Evolutionary conservation across 2,329 filamentous ascomycete species (phyloP), one percentile per base, ranked within the genome.

Genomic region (Apiospora koreana): DNA sequence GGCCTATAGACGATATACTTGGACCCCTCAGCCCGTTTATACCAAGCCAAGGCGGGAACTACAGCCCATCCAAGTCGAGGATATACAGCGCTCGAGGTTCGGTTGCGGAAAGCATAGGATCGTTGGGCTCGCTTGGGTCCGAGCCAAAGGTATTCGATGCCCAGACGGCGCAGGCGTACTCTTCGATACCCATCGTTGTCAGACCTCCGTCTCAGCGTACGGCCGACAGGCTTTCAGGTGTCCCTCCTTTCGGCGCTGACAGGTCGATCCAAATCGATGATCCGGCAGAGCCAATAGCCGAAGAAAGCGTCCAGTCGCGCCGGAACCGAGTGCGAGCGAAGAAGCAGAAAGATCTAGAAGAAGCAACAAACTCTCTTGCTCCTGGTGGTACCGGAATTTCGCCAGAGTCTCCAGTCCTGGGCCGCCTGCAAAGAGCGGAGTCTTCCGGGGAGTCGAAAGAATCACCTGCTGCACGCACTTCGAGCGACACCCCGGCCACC

Each of bases 101-200:
- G 12, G 75, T 80, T 14, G 74, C 78, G 8, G 78, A 79, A 31
- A 82, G 80, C 71, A 73, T 81, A 28, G 72, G 75, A n/a, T 79
- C 79, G 4, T 77, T 75, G 16, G 76, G 74, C 38, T 80, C 77
- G 4, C 77, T 75, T 21, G 76, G 74, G 28, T 80, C 77, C 1
- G 80, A 80, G 14, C 78, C 79, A 1, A 76, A 77, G n/a, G 62
- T 79, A 1, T 72, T 77, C 6, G 78, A 78, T 69, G 80, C 80
- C n/a, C 75, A 77, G 69, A 78, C 78, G 2, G 78, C 79, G 9
- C 77, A 73, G 41, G 77, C 76, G 6, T 76, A 77, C 62, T 75
- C 75, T 12, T 74, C 74, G 2, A 74, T 76, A 1, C 77, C 79
- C 2, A 77, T 80, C 16, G 71, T 79, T 10, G 73, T 77, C 3